These are phyloP conservation scores for Bipolaris victoriae DNA, from an alignment of 2,329 filamentous ascomycete species.

Conservation along the genomic window DNA sequence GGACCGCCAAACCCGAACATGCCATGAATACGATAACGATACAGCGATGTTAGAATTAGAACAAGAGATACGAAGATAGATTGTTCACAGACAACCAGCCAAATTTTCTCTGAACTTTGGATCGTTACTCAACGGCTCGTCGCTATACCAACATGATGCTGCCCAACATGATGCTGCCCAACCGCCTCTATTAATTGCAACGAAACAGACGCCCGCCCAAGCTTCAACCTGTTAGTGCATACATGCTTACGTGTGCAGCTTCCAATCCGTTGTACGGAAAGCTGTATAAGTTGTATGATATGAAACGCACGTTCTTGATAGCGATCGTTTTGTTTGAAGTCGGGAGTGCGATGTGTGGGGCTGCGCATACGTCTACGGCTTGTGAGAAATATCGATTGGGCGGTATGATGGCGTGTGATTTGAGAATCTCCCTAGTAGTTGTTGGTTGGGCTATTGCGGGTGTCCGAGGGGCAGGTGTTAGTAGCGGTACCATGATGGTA, in stretches of 20 bases:
- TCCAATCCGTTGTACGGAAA: conserved; percentile 58
- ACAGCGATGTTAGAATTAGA: not conserved
- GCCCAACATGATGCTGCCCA: too few species aligned
- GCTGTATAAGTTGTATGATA: conserved; percentile 54
- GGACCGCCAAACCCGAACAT: conserved; percentile 6
- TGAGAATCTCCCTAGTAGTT: conserved; percentile 43
- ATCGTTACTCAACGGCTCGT: too few species aligned
- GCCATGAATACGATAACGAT: not conserved
- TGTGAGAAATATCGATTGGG: conserved; percentile 8
- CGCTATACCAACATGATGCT: too few species aligned
- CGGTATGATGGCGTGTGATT: too few species aligned
- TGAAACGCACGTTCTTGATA: conserved; percentile 48
- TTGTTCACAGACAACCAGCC: too few species aligned
- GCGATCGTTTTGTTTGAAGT: conserved; percentile 53
- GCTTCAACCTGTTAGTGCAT: too few species aligned
- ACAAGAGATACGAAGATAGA: not conserved
- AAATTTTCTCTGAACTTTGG: not conserved
- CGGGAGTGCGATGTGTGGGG: conserved; percentile 49
- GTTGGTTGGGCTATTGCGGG: conserved; percentile 58
- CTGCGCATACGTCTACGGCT: conserved; percentile 50
- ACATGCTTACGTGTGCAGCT: too few species aligned
- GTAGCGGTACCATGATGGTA: conserved; percentile 45
- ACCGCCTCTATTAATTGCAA: too few species aligned
- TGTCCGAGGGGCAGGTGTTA: conserved; percentile 48
- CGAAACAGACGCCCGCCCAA: too few species aligned